phyloP scores from a whole-genome alignment of 441 rosid species.

The Erodium trifolium region DNA sequence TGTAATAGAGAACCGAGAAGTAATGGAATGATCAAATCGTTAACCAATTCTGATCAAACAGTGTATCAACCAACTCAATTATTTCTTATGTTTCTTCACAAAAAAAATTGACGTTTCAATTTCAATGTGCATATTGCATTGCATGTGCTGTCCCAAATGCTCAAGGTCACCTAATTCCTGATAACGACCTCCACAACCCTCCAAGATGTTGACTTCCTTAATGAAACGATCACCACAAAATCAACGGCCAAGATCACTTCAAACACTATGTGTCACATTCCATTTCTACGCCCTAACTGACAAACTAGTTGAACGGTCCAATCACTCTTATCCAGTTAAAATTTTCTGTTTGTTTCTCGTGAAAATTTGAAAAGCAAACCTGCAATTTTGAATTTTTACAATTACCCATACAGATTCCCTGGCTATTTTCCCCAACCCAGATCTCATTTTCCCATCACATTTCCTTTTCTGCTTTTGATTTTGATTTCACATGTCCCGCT shows the following conservation, averaged over 20 bases:
- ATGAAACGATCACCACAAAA: not conserved
- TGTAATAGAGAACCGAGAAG: too few relatives aligned
- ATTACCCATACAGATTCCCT: not conserved
- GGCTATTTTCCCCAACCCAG: not conserved
- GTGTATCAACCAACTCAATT: not conserved
- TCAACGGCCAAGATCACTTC: not conserved
- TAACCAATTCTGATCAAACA: not conserved
- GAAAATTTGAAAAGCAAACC: not conserved
- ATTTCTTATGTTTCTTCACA: not conserved
- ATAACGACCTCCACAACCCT: conserved; percentile 4
- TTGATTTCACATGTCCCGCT: not conserved
- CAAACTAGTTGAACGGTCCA: not conserved
- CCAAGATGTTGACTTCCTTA: not conserved
- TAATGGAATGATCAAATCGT: too few relatives aligned
- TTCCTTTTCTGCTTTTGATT: not conserved
- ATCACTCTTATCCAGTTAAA: not conserved
- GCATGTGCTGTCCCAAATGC: not conserved
- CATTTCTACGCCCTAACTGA: too few relatives aligned
- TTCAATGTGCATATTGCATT: not conserved
- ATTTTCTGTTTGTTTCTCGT: not conserved
- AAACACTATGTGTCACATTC: not conserved
- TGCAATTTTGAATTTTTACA: not conserved
- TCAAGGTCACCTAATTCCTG: not conserved
- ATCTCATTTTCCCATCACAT: not conserved
- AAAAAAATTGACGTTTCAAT: not conserved